Evolutionary conservation across 2,329 filamentous ascomycete species (phyloP).

Genomic region (Coniochaeta sp.): DNA sequence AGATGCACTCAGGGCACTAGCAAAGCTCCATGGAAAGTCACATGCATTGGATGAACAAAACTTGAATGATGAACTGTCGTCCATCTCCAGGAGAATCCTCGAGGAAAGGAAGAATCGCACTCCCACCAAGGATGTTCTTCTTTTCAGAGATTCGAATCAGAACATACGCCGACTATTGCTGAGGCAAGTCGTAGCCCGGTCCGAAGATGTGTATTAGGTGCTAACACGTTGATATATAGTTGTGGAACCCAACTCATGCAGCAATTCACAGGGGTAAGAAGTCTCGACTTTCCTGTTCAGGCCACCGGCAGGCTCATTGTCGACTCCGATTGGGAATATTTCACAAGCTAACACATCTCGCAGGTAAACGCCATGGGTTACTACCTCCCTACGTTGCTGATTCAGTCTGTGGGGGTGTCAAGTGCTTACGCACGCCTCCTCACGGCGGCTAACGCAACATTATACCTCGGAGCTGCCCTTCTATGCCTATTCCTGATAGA

Average conservation of each 20-base stretch:
- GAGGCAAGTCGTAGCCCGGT: conserved; percentile 3
- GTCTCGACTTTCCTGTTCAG: background rate
- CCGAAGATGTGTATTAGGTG: background rate
- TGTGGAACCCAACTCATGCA: conserved; percentile 42
- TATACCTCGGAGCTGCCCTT: conserved; percentile 28
- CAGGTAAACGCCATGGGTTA: conserved; percentile 33
- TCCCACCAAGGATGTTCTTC: conserved; percentile 24
- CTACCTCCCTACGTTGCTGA: conserved; percentile 47
- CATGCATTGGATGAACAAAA: conserved; percentile 14
- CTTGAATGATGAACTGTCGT: conserved; percentile 25
- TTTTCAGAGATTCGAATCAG: conserved; percentile 28
- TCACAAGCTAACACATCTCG: background rate
- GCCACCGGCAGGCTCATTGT: background rate
- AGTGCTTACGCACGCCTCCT: conserved; percentile 45
- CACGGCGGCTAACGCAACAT: conserved; percentile 40
- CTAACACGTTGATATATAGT: background rate
- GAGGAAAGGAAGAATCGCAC: conserved; percentile 25
- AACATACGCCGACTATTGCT: conserved; percentile 27
- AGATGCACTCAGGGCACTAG: conserved; percentile 47
- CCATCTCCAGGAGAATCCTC: conserved; percentile 26
- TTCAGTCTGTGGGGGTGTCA: conserved; percentile 45
- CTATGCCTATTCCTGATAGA: conserved; percentile 31
- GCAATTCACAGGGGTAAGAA: conserved; percentile 27
- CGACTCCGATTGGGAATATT: background rate
- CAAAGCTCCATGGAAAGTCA: conserved; percentile 46